phyloP scores from a whole-genome alignment of 1,139 yeast species.

The Zhuliangozyma blackwelliae region DNA sequence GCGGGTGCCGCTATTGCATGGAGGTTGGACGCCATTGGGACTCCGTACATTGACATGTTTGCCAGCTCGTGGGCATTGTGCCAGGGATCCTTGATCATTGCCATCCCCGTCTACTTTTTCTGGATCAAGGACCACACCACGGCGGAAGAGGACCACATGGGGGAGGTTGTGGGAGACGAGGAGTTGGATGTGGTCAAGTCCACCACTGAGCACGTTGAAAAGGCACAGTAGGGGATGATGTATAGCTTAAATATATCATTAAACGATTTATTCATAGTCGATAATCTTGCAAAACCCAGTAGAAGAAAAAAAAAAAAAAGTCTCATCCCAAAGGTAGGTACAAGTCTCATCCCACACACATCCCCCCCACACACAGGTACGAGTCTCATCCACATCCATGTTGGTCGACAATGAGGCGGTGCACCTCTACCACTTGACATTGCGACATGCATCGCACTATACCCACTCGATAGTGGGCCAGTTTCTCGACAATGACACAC shows the following conservation, averaged over 20 bases:
- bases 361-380: too few species aligned
- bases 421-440: slow-evolving; percentile 63
- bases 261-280: not conserved
- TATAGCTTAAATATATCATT: not conserved
- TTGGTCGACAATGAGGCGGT: slow-evolving; percentile 31
- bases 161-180: slow-evolving; percentile 20
- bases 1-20: slow-evolving; percentile 63
- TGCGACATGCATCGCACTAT: slow-evolving; percentile 53
- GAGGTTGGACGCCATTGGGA: slow-evolving; percentile 48
- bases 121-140: slow-evolving; percentile 44
- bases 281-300: not conserved
- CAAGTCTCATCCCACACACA: too few species aligned
- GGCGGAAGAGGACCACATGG: slow-evolving; percentile 34
- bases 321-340: not conserved
- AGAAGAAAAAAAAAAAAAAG: not conserved
- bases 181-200: slow-evolving; percentile 25
- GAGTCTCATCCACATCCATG: slow-evolving; percentile 7
- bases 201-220: slow-evolving; percentile 9
- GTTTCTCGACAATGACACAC: slow-evolving; percentile 51
- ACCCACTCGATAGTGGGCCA: slow-evolving; percentile 59
- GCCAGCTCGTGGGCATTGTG: slow-evolving; percentile 57
- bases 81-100: slow-evolving; percentile 44
- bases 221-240: not conserved
- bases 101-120: slow-evolving; percentile 35
- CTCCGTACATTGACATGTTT: slow-evolving; percentile 43